Percentiles rank a stretch among this genome's conserved stretches.
These are phyloP conservation scores for Brettanomyces naardenensis DNA, from an alignment of 805 yeast genomes.

Conservation along the genomic window DNA sequence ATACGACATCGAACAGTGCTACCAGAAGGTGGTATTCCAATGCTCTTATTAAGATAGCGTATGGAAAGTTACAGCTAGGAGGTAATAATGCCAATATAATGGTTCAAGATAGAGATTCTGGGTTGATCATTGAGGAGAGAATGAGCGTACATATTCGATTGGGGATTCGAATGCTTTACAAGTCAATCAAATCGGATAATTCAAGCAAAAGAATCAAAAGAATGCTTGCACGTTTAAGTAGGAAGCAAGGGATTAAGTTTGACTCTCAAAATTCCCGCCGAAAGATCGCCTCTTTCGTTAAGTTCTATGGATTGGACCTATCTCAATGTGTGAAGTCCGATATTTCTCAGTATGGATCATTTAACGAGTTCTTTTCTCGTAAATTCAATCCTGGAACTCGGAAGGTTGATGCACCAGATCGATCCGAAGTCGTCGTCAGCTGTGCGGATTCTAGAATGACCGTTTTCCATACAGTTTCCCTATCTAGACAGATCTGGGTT, in stretches of 20 bases:
- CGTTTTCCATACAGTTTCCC: conserved; percentile 48
- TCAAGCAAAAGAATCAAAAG: conserved; percentile 42
- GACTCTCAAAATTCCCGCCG: conserved; percentile 60
- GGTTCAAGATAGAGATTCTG: conserved; percentile 87
- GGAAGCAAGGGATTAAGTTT: conserved; percentile 79
- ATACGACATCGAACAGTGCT: conserved; percentile 75
- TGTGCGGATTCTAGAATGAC: conserved; percentile 88
- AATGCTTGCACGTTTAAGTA: conserved; percentile 56
- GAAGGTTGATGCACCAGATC: conserved; percentile 48
- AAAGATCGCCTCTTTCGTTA: conserved; percentile 70
- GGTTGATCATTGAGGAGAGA: conserved; percentile 85
- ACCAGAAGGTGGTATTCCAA: conserved; percentile 85
- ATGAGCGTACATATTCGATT: conserved; percentile 83
- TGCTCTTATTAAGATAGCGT: conserved; percentile 72
- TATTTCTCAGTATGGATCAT: conserved; percentile 48
- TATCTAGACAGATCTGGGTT: conserved; percentile 79
- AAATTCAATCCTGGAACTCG: conserved; percentile 65
- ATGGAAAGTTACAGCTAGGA: conserved; percentile 82
- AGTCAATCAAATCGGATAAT: conserved; percentile 49
- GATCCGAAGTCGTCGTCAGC: conserved; percentile 48
- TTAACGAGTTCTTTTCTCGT: conserved; percentile 87
- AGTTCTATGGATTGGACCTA: conserved; percentile 74
- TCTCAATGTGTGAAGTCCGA: conserved; percentile 52
- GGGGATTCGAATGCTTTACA: conserved; percentile 79
- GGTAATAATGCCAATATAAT: conserved; percentile 88